Base-by-base conservation (phyloP, 352 stramenopile genomes). In the Phytophthora hibernalis region DNA sequence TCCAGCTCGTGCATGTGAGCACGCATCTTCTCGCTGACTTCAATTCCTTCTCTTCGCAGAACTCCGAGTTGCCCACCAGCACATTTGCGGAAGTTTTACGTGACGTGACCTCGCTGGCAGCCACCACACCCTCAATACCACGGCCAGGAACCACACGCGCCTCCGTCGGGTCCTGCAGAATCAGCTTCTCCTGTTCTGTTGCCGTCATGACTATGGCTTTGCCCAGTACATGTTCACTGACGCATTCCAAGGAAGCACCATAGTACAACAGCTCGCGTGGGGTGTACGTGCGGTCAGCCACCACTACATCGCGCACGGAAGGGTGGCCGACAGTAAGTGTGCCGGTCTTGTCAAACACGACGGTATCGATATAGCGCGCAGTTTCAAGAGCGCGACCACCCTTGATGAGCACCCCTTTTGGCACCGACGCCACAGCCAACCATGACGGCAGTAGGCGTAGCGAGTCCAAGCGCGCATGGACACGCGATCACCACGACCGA, bases 331-430 rank as follows among this genome's bases (percentile, higher is more conserved):
- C 75, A 1, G 94, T 98, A 3, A 98, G 69, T 9, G 94, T 98
- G 1, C 93, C 93, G 2, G 93, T 98, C 74, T 98, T 98, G 68
- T 98, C 94, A 68, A 98, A 98, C 26, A 96, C 93, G 28, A 94
- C 89, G 21, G 85, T 90, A 28, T 91, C 86, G 1, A 97, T 89
- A 62, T 97, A 90, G 3, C 83, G 83, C 13, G 88, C 83, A 3
- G 91, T 87, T 60, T 97, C 90, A 1, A 97, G 75, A 7, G 87
- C 85, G 11, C 80, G 76, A 1, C 89, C 89, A 1, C 93, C 93
- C 63, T 95, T 96, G 58, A 98, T 90, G 8, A 97, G 68, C 48
- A 98, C 96, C 83, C 18, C 91, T 82, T 65, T 96, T 91, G 24
- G 87, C 90, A 8, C 85, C 92, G 52, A 97, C 85, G 13, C 86